Conservation (phyloP, 306 rosid genomes). For the Quercus suber region DNA sequence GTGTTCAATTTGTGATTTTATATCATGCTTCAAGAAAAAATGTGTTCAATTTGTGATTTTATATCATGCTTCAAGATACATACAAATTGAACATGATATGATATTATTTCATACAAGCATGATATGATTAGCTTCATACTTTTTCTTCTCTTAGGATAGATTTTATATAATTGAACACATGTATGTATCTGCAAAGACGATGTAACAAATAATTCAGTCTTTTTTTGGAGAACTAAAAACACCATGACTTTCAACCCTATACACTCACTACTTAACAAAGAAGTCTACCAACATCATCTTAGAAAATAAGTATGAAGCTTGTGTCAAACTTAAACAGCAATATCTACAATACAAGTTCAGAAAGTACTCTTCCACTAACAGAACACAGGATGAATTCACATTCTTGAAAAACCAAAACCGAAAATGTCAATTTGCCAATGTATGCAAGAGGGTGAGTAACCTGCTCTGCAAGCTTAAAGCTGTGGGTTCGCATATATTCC, state of each 20-base stretch:
- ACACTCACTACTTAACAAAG: background rate
- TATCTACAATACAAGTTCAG: background rate
- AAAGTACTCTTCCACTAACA: background rate
- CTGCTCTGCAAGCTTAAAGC: constrained; percentile 98
- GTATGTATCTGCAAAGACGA: background rate
- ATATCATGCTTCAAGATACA: too few relatives aligned
- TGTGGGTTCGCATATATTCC: constrained; percentile 99
- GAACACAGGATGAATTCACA: background rate
- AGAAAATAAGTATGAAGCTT: background rate
- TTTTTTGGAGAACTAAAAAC: background rate
- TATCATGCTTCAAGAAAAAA: too few relatives aligned
- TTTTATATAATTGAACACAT: background rate
- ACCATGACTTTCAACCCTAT: background rate
- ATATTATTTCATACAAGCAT: too few relatives aligned
- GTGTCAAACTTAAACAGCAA: background rate
- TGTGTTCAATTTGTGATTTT: too few relatives aligned
- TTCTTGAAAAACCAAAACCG: background rate
- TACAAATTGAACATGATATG: too few relatives aligned
- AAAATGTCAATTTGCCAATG: background rate
- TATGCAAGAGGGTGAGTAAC: constrained; percentile 29
- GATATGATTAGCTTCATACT: too few relatives aligned
- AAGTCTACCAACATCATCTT: background rate
- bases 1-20: too few relatives aligned
- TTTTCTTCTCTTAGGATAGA: background rate
- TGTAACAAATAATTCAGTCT: background rate